Conservation (phyloP, 2,329 filamentous ascomycete species). For the Didymella segeticola region DNA sequence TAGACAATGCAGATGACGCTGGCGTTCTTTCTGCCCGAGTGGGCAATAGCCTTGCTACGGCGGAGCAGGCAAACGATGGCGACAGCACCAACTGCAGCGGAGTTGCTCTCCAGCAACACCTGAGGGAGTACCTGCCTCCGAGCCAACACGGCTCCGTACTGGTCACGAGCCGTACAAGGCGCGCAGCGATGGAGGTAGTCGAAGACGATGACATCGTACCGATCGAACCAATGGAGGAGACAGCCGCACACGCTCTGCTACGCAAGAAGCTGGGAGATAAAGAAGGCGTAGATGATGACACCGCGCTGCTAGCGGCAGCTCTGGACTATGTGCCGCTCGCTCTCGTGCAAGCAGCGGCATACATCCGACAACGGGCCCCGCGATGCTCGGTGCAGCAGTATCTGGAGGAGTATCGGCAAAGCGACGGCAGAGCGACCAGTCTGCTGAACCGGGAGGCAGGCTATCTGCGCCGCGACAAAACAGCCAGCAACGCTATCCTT, state of each 20-base stretch:
- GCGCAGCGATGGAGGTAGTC: slow-evolving; percentile 16
- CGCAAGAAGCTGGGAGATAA: slow-evolving; percentile 14
- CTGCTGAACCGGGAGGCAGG: slow-evolving; percentile 32
- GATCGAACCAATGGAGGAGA: slow-evolving; percentile 19
- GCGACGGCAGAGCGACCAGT: slow-evolving; percentile 10
- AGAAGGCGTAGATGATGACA: not conserved
- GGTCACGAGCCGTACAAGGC: slow-evolving; percentile 15
- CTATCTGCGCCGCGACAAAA: slow-evolving; percentile 44
- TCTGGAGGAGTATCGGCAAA: slow-evolving; percentile 47
- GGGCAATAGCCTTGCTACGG: too few species aligned
- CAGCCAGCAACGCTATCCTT: slow-evolving; percentile 46
- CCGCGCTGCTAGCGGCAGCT: slow-evolving; percentile 18
- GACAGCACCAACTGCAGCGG: too few species aligned
- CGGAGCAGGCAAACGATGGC: too few species aligned
- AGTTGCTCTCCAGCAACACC: not conserved
- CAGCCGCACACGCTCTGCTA: slow-evolving; percentile 6
- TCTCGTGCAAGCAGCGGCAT: slow-evolving; percentile 42
- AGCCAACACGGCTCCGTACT: slow-evolving; percentile 19
- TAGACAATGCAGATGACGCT: slow-evolving; percentile 30
- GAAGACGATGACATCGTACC: slow-evolving; percentile 14
- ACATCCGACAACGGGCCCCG: slow-evolving; percentile 33
- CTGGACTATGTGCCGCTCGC: slow-evolving; percentile 48
- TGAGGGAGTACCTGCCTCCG: slow-evolving; percentile 11
- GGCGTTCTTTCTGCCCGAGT: not conserved
- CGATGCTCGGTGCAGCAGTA: slow-evolving; percentile 41